Percentiles rank a stretch among this genome's conserved stretches.
These are phyloP conservation scores for Ceriops decandra DNA, from an alignment of 345 rosid genomes.

Conservation along the genomic window DNA sequence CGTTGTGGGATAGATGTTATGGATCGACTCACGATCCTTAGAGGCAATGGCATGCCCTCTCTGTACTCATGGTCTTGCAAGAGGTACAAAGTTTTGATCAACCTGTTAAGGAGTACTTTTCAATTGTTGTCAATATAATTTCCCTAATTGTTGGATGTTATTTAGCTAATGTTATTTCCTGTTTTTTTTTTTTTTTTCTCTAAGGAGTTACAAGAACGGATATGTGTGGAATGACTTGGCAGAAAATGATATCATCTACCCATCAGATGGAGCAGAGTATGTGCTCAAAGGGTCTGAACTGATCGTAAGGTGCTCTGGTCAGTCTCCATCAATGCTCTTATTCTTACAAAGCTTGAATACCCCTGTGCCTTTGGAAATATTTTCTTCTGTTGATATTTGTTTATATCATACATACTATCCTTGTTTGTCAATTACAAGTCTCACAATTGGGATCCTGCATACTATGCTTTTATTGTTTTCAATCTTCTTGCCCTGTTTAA, in stretches of 20 bases:
- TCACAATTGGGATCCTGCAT: no score
- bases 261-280: constrained; percentile 74
- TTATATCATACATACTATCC: no score
- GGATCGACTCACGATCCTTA: constrained; percentile 60
- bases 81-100: constrained; percentile 41
- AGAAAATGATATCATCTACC: constrained; percentile 68
- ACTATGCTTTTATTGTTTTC: no score
- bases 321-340: constrained; percentile 4
- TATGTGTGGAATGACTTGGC: constrained; percentile 93
- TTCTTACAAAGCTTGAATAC: background rate
- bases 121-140: no score
- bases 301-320: constrained; percentile 46
- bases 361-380: no score
- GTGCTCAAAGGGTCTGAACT: constrained; percentile 95
- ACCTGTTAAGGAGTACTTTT: background rate
- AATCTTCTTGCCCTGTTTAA: no score
- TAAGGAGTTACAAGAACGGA: constrained; percentile 85
- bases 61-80: constrained; percentile 90
- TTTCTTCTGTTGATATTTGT: no score
- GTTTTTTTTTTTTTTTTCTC: background rate
- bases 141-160: no score
- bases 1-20: constrained; percentile 42
- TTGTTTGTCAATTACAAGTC: no score
- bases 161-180: no score
- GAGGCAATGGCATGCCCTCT: constrained; percentile 83